phyloP scores from a whole-genome alignment of 2,329 filamentous ascomycete species.

The Dryadomyces quercivorus region DNA sequence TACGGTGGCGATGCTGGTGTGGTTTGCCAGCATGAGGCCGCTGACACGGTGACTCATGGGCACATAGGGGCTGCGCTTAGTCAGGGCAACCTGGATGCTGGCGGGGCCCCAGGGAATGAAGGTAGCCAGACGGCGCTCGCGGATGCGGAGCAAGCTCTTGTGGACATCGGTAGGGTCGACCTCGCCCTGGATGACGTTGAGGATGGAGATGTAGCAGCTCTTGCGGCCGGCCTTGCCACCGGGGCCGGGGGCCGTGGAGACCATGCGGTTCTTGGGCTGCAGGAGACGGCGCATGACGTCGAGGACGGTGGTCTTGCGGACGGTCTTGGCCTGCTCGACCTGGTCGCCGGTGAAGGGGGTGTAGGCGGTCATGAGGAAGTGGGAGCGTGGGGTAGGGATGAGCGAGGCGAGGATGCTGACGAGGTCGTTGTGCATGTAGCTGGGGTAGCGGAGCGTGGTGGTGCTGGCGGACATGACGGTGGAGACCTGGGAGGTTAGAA shows the following conservation, averaged over 20 bases:
- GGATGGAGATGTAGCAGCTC: slow-evolving; percentile 97
- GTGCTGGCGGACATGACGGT: slow-evolving; percentile 99
- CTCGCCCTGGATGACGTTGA: slow-evolving; percentile 98
- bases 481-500: slow-evolving; percentile 34
- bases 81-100: slow-evolving; percentile 92
- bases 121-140: slow-evolving; percentile 82
- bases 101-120: slow-evolving; percentile 99
- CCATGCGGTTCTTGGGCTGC: slow-evolving; percentile 99
- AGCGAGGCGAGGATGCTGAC: slow-evolving; percentile 93
- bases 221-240: slow-evolving; percentile 46
- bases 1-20: slow-evolving; percentile 89
- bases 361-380: slow-evolving; percentile 98
- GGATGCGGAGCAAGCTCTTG: slow-evolving; percentile 92
- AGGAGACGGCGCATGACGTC: slow-evolving; percentile 94
- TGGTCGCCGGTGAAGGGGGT: slow-evolving; percentile 95
- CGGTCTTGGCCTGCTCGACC: slow-evolving; percentile 92
- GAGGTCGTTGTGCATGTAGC: slow-evolving; percentile 99
- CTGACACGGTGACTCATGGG: slow-evolving; percentile 90
- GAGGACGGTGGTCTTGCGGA: slow-evolving; percentile 93
- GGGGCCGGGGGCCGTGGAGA: slow-evolving; percentile 72
- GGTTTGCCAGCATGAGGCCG: slow-evolving; percentile 94
- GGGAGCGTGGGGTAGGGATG: slow-evolving; percentile 90
- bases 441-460: slow-evolving; percentile 89
- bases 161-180: slow-evolving; percentile 97
- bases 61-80: slow-evolving; percentile 92